Evolutionary conservation across 148 eudicot genomes (phyloP), one percentile per base, ranked within the genome.

Genomic region (Rhododendron mucronatum): DNA sequence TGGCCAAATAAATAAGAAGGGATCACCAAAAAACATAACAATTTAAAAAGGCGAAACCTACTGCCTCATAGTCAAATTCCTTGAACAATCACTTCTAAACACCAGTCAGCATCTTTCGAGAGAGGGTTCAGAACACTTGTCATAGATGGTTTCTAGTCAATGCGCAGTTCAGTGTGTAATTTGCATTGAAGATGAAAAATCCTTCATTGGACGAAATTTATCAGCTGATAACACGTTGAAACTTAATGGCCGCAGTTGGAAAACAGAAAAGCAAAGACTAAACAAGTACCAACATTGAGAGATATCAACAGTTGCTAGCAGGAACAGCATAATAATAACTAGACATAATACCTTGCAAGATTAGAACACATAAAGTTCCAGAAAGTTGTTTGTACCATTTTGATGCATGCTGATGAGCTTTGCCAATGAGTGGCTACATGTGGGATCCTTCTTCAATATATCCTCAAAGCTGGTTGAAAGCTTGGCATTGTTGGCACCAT

Each of bases 401-500:
- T 67, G 84, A 91, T 96, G 92, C 91, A 95, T 85, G 83, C 80
- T 84, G 37, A 93, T 21, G 83, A 96, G 99, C 82, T 85, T 96
- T 85, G 83, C 84, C 84, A 96, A 74, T 35, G 98, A 92, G 88
- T 86, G 89, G 86, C 91, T 91, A 86, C 98, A 93, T 59, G 95
- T 91, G 48, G 99, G 99, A 85, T 96, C 98, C 89, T 91, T 94
- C 91, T 88, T 90, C 90, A 96, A 80, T 50, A 90, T 90, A 85
- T 92, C 92, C 91, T 96, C 98, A 85, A 86, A 86, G 91, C 91
- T 90, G 57, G 89, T 61, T 50, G 90, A 84, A 83, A 96, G 89
- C 85, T 88, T 89, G 86, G 85, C 87, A 81, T 41, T 84, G 89
- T 90, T 90, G 80, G 89, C 86, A 77, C 89, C 61, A 86, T 91